phyloP scores from a whole-genome alignment of 1,284 basidiomycete genomes.

The Cutaneotrichosporon sp. region DNA sequence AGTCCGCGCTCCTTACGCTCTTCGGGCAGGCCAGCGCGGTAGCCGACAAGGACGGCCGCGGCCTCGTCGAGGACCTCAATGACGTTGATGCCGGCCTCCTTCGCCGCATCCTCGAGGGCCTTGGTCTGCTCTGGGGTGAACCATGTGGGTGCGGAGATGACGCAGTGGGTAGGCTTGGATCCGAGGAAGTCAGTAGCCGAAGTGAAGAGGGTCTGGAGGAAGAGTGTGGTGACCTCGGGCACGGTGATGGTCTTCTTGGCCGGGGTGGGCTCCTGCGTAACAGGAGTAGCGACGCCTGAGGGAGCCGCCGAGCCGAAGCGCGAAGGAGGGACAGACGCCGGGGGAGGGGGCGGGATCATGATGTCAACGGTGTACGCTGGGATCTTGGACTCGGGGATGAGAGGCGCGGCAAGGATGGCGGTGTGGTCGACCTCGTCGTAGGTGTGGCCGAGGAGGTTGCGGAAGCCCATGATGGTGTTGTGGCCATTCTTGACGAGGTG shows the following conservation, averaged over 20 bases:
- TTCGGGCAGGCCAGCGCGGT: slow-evolving; percentile 46
- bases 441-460: slow-evolving; percentile 90
- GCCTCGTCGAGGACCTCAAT: slow-evolving; percentile 80
- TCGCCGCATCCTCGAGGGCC: slow-evolving; percentile 68
- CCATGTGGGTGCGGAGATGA: slow-evolving; percentile 74
- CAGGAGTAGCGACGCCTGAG: slow-evolving; percentile 62
- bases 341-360: slow-evolving; percentile 65
- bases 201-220: slow-evolving; percentile 75
- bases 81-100: slow-evolving; percentile 76
- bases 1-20: slow-evolving; percentile 47
- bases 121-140: slow-evolving; percentile 66
- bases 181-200: slow-evolving; percentile 94
- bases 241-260: slow-evolving; percentile 73
- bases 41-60: slow-evolving; percentile 60
- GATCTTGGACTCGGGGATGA: slow-evolving; percentile 65
- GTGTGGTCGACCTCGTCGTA: slow-evolving; percentile 49
- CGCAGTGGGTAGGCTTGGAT: slow-evolving; percentile 67
- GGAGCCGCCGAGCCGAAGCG: slow-evolving; percentile 51
- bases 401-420: slow-evolving; percentile 47
- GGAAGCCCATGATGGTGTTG: slow-evolving; percentile 92
- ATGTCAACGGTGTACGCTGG: slow-evolving; percentile 84
- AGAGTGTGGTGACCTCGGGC: slow-evolving; percentile 78
- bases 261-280: slow-evolving; percentile 69
- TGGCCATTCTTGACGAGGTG: slow-evolving; percentile 92
- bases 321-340: slow-evolving; percentile 52